Conservation (phyloP, 75 land plant species). For the Picea glauca region DNA sequence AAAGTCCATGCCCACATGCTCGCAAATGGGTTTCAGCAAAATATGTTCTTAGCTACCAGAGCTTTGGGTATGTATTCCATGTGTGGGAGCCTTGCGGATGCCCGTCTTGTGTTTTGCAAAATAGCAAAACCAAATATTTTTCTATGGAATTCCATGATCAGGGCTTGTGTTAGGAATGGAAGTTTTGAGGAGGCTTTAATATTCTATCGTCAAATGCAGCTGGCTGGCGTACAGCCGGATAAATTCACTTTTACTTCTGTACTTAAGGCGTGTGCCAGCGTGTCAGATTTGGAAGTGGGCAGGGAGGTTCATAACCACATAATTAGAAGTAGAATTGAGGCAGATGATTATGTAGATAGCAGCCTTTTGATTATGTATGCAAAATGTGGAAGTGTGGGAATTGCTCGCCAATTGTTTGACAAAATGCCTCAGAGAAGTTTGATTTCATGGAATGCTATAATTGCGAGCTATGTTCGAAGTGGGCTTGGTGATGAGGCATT, state of each 20-base stretch:
- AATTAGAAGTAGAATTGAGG: no score
- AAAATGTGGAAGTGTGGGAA: slow-evolving; percentile 18
- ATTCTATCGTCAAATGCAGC: no score
- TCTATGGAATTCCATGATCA: slow-evolving; percentile 24
- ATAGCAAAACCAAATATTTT: slow-evolving; percentile 10
- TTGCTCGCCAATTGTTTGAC: slow-evolving; percentile 27
- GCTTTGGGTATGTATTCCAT: not conserved
- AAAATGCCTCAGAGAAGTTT: slow-evolving; percentile 12
- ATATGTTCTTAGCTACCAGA: not conserved
- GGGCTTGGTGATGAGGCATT: not conserved
- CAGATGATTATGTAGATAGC: not conserved
- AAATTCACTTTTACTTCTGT: no score
- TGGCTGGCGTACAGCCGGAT: no score
- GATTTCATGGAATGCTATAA: slow-evolving; percentile 29
- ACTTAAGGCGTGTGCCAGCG: no score
- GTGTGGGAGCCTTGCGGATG: slow-evolving; percentile 15
- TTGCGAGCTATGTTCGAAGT: slow-evolving; percentile 2
- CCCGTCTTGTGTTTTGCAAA: slow-evolving; percentile 1
- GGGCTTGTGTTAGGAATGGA: not conserved
- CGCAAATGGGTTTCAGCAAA: not conserved
- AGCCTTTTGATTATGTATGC: slow-evolving; percentile 18
- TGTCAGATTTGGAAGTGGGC: no score
- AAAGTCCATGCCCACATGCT: slow-evolving; percentile 4
- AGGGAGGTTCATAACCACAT: no score
- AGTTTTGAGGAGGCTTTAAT: no score